Evolutionary conservation across 495 filamentous ascomycete species (phyloP), one percentile per base, ranked within the genome.

Genomic region (Penicillium flavigenum): DNA sequence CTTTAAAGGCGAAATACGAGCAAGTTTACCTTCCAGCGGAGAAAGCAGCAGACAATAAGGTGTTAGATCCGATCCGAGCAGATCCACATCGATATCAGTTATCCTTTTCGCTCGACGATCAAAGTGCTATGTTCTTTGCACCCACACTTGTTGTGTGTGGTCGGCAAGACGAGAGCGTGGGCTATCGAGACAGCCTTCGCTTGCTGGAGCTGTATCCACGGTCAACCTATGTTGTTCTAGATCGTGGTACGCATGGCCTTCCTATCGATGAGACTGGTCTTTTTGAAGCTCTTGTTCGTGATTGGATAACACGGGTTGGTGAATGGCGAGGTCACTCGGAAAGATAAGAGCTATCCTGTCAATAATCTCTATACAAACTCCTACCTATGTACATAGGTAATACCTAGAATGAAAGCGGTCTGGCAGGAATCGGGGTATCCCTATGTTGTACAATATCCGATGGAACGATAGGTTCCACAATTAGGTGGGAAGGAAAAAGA

Each of bases 201-300:
- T 58, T 71, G 62, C 54, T 69, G 57, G 68, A 65, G 54, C 61
- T 69, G 34, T 71, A 71, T 63, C 68, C 68, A 20, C 59, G 66
- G 52, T 69, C 68, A 22, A 71, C 63, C 1, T 71, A 58, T 59
- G 59, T 60, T 51, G 61, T 71, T 58, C 52, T 71, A 48, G 68
- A 71, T 61, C 68, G 68, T 24, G 60, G 63, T 39, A 71, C 57
- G 36, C 68, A 71, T 67, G 68, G 61, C 19, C 63, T 71, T 57
- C 66, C 66, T 56, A 57, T 71, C 7, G 68, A 71, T 62, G 66
- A 71, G 61, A 67, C 22, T 31, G 46, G 66, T 32, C 45, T 71
- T 54, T 71, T 71, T 62, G 68, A 52, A 49, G 66, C 66, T 50
- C 66, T 71, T 61, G 66, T 71, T 59, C 57, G 63, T 47, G 63